Evolutionary conservation across 1,284 basidiomycete genomes (phyloP).

Genomic region (Flammula alnicola): DNA sequence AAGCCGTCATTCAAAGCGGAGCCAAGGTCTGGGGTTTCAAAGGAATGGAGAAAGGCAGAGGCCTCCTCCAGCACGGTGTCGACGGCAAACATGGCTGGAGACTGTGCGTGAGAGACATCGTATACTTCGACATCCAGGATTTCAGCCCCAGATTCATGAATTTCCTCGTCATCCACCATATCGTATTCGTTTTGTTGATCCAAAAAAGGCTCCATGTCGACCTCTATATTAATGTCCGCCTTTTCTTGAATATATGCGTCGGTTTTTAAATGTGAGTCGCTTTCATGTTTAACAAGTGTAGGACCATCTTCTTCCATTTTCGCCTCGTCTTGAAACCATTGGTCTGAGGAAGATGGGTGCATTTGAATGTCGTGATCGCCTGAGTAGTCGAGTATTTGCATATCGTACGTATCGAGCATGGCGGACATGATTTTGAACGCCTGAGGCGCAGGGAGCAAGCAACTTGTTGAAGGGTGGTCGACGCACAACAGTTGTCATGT

Average conservation of each 20-base stretch:
- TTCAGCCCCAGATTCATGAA: constrained; percentile 41
- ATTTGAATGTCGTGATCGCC: constrained; percentile 68
- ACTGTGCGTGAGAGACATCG: constrained; percentile 42
- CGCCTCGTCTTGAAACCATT: constrained; percentile 61
- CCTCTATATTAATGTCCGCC: constrained; percentile 56
- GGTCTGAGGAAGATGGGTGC: constrained; percentile 54
- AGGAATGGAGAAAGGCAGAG: constrained; percentile 2
- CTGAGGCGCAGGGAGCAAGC: constrained; percentile 1
- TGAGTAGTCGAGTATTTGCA: constrained; percentile 71
- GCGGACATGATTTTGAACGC: constrained; percentile 35
- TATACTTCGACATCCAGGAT: constrained; percentile 64
- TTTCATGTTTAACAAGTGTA: constrained; percentile 17
- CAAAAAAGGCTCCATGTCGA: constrained; percentile 72
- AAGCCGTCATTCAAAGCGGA: background rate
- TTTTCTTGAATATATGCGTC: constrained; percentile 32
- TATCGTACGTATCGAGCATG: constrained; percentile 61
- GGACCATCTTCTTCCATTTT: constrained; percentile 66
- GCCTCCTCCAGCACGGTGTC: constrained; percentile 6
- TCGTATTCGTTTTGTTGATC: constrained; percentile 67
- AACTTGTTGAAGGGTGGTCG: background rate
- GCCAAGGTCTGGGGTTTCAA: constrained; percentile 4
- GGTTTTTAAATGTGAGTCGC: constrained; percentile 16
- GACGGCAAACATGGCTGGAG: constrained; percentile 17
- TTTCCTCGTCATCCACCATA: constrained; percentile 61
- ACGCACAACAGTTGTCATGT: background rate